A percentile compares a stretch with the other conserved stretches of the same genome.
These are phyloP conservation scores for Daphne laureola DNA, from an alignment of 441 rosid species.

Conservation along the genomic window DNA sequence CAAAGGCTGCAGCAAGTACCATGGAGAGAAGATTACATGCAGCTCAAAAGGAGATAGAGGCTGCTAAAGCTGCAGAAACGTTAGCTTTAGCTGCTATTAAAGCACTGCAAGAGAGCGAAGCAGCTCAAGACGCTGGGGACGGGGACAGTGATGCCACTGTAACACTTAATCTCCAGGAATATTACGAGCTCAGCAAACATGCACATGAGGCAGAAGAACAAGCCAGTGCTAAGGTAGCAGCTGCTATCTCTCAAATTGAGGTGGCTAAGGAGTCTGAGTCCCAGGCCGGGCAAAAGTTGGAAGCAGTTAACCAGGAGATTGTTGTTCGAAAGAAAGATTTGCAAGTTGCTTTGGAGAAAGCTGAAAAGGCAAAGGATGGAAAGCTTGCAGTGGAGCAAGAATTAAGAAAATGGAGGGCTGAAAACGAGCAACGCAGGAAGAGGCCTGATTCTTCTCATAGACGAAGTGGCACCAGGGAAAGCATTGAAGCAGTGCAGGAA, in stretches of 20 bases:
- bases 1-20: constrained; percentile 68
- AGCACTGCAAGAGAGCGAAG: constrained; percentile 79
- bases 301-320: constrained; percentile 61
- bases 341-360: constrained; percentile 60
- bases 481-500: constrained; percentile 40
- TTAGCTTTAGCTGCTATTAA: constrained; percentile 77
- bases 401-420: constrained; percentile 83
- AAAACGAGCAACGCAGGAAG: constrained; percentile 69
- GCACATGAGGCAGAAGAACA: constrained; percentile 83
- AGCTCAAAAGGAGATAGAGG: constrained; percentile 81
- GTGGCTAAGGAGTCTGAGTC: constrained; percentile 65
- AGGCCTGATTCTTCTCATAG: constrained; percentile 41
- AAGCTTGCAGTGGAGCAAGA: constrained; percentile 82
- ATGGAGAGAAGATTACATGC: constrained; percentile 77
- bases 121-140: constrained; percentile 32
- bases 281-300: constrained; percentile 49
- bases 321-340: constrained; percentile 55
- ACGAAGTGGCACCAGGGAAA: constrained; percentile 23
- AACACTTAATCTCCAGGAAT: constrained; percentile 79
- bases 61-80: constrained; percentile 79
- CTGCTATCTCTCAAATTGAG: constrained; percentile 67
- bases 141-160: constrained; percentile 38
- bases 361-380: constrained; percentile 83
- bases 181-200: constrained; percentile 73
- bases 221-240: constrained; percentile 63